Conservation (phyloP, 2,329 filamentous ascomycete species). For the Stagonosporopsis chrysanthemi region DNA sequence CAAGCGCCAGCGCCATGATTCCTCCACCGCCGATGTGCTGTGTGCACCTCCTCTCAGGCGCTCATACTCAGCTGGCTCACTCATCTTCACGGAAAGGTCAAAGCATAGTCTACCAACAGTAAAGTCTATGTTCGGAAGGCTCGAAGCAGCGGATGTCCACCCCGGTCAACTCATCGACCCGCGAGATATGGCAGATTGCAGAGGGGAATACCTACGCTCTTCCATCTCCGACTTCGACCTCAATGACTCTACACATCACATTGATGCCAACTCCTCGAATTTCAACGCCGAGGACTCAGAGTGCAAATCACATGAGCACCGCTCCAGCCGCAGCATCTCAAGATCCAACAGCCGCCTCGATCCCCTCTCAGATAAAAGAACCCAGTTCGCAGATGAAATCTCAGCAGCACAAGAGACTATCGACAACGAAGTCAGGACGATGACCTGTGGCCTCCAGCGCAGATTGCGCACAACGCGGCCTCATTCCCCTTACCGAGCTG, state of each 20-base stretch:
- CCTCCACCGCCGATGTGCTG: neutral
- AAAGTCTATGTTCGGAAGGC: neutral
- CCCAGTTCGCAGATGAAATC: neutral
- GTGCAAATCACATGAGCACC: neutral
- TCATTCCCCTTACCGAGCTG: neutral
- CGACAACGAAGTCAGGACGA: neutral
- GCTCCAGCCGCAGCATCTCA: neutral
- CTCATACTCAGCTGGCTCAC: neutral
- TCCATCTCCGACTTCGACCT: neutral
- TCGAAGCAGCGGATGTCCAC: neutral
- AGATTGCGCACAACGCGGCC: neutral
- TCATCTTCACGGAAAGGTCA: neutral
- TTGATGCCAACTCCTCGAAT: neutral
- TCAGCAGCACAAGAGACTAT: neutral
- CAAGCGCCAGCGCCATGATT: slow-evolving; percentile 6
- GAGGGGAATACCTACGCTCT: no score
- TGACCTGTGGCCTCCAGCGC: neutral
- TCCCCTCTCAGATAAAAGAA: neutral
- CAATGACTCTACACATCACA: neutral
- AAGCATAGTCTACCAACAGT: neutral
- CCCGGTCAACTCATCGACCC: neutral
- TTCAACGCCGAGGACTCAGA: no score
- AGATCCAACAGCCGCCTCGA: neutral
- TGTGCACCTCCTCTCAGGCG: neutral
- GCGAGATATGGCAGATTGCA: neutral